Evolutionary conservation across 1,139 yeast genomes (phyloP).

Genomic region (Diutina ranongensis): DNA sequence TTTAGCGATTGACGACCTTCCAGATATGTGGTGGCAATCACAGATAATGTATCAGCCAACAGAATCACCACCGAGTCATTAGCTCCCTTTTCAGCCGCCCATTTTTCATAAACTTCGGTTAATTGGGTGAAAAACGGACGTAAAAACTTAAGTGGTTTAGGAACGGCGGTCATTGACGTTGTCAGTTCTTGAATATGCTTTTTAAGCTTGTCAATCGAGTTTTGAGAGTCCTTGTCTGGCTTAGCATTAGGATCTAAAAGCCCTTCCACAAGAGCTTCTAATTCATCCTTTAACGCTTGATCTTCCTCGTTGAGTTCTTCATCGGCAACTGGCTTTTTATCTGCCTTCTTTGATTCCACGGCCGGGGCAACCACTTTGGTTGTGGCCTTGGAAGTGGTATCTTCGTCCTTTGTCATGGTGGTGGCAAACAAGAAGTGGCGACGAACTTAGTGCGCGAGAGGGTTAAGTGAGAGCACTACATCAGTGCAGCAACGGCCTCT

Average conservation of each 20-base stretch:
- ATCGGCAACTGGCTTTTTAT: slow-evolving; percentile 15
- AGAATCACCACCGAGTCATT: slow-evolving; percentile 14
- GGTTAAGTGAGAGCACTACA: not conserved
- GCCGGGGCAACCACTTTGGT: not conserved
- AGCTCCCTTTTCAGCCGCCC: slow-evolving; percentile 40
- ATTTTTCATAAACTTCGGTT: slow-evolving; percentile 51
- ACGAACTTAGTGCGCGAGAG: not conserved
- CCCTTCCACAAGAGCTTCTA: slow-evolving; percentile 79
- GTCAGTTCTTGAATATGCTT: slow-evolving; percentile 82
- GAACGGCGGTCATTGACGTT: slow-evolving; percentile 98
- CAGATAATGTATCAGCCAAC: slow-evolving; percentile 80
- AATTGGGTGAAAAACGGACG: slow-evolving; percentile 74
- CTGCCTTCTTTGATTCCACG: not conserved
- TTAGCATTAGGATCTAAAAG: slow-evolving; percentile 36
- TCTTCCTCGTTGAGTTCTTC: slow-evolving; percentile 95
- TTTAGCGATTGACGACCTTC: slow-evolving; percentile 75
- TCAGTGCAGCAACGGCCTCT: not conserved
- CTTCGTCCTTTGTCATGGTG: not conserved
- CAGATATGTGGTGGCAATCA: slow-evolving; percentile 89
- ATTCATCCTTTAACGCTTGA: slow-evolving; percentile 73
- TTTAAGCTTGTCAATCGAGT: slow-evolving; percentile 38
- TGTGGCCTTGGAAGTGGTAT: not conserved
- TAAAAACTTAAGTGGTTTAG: slow-evolving; percentile 91
- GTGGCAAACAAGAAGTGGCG: not conserved
- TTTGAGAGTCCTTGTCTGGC: slow-evolving; percentile 46